Percentiles rank a stretch among this genome's conserved stretches.
Conservation (phyloP, 1,284 basidiomycete genomes). For the Vanrija sp. region DNA sequence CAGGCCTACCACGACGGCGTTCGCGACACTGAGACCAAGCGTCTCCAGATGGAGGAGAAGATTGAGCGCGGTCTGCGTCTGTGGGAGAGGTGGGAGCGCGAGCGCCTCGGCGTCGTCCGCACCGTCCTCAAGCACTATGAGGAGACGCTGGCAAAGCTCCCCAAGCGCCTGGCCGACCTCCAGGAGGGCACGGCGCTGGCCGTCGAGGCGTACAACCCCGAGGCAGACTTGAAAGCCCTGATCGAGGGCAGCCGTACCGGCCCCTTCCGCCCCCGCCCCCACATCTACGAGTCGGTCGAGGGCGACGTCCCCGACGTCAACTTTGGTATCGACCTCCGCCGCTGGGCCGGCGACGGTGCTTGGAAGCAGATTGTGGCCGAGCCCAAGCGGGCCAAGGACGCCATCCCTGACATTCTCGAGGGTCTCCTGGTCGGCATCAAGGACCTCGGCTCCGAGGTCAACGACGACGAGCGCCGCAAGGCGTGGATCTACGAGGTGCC, state of each 20-base stretch:
- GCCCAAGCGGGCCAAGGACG: constrained; percentile 53
- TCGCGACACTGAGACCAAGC: constrained; percentile 61
- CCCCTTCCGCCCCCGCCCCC: constrained; percentile 74
- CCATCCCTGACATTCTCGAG: constrained; percentile 69
- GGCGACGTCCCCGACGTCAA: constrained; percentile 76
- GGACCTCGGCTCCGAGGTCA: constrained; percentile 61
- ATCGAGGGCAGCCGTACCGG: constrained; percentile 87
- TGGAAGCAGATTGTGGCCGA: constrained; percentile 43
- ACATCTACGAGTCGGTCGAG: constrained; percentile 75
- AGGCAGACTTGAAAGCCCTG: constrained; percentile 61
- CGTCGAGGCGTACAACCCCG: constrained; percentile 76
- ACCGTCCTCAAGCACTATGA: constrained; percentile 81
- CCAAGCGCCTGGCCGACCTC: constrained; percentile 61
- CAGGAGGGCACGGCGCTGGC: constrained; percentile 67
- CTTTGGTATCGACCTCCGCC: constrained; percentile 81
- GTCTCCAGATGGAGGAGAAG: constrained; percentile 74
- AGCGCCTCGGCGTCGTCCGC: constrained; percentile 75
- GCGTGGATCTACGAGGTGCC: constrained; percentile 89
- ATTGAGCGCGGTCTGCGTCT: constrained; percentile 74
- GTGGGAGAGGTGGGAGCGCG: constrained; percentile 78
- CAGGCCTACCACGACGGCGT: constrained; percentile 68
- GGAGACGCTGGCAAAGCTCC: constrained; percentile 65
- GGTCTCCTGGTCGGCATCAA: constrained; percentile 64
- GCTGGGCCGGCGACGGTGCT: constrained; percentile 70
- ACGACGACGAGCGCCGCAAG: constrained; percentile 77